Percentiles rank a stretch among this genome's conserved stretches.
Evolutionary conservation across 352 stramenopile genomes (phyloP).

Genomic region (Phytophthora foliorum): DNA sequence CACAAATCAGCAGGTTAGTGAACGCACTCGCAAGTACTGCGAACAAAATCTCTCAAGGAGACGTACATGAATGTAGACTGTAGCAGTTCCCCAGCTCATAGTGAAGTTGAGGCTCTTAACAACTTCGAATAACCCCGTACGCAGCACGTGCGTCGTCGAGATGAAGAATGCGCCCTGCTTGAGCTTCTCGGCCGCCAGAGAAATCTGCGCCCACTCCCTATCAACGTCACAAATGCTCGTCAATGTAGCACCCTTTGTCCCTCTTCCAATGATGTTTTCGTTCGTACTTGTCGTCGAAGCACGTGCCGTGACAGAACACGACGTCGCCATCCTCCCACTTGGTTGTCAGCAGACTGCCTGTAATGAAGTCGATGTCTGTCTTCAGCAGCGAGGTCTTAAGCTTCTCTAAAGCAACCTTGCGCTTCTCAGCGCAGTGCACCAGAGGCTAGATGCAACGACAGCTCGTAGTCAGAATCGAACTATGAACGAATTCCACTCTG

Average conservation of each 20-base stretch:
- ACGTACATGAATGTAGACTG: conserved; percentile 89
- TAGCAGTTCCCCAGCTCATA: conserved; percentile 89
- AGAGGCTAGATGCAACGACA: conserved; percentile 51
- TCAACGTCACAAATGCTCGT: background rate
- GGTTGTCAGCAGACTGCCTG: conserved; percentile 66
- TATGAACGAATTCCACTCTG: background rate
- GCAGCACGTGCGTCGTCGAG: conserved; percentile 82
- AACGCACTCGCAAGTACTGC: background rate
- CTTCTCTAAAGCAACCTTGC: conserved; percentile 62
- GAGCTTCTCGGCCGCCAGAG: conserved; percentile 78
- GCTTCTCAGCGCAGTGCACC: conserved; percentile 81
- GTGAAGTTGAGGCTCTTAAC: conserved; percentile 75
- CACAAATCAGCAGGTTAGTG: conserved; percentile 1
- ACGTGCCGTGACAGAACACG: conserved; percentile 88
- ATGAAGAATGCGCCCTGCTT: conserved; percentile 90
- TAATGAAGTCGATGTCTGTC: conserved; percentile 83
- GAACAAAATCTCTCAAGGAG: background rate
- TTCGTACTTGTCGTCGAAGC: conserved; percentile 83
- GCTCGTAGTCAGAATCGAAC: background rate
- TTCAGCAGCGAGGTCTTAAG: conserved; percentile 43
- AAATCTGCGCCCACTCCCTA: conserved; percentile 87
- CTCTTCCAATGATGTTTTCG: background rate
- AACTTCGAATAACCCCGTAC: conserved; percentile 86
- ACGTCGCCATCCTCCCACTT: conserved; percentile 83
- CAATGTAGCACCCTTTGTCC: background rate